Evolutionary conservation across 768 basidiomycete species (phyloP), one percentile per base, ranked within the genome.

Genomic region (Paxillus rubicundulus): DNA sequence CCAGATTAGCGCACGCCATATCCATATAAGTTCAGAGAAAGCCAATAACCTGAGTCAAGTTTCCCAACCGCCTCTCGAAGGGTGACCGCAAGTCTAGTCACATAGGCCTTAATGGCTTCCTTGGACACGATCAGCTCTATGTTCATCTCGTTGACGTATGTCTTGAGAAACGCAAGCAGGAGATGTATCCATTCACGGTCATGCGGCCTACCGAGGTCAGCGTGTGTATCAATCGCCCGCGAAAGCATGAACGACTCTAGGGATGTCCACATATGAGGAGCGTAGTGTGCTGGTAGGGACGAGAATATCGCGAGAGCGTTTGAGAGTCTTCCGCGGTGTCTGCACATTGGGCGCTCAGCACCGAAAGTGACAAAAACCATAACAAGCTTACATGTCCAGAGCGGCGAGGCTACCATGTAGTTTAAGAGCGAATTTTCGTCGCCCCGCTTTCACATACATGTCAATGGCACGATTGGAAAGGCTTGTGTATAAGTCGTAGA

Each of bases 371-470:
- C 3, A 42, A 50, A 20, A n/a, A 39, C 27, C 33, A 40, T 34
- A 40, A 20, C 10, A 4, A n/a, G 72, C 92, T 57, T 73, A 98
- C 96, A 87, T 69, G 58, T 98, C 94, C 34, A 98, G 79, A 14
- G 89, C 90, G 3, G 94, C 96, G 14, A 98, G 75, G 61, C 81
- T 86, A 2, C 89, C 91, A 55, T 94, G 89, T 45, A 98, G 70
- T 59, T 87, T 88, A 33, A 95, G 72, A 9, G 92, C 93, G 63
- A 88, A 91, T 62, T 96, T 89, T 45, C 86, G 79, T 40, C 94
- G 82, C 16, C 86, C 87, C n/a, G 87, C 86, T 57, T 82, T 85
- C 45, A 83, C 86, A 61, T 92, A 97, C 56, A 87, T 78, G 43
- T 92, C 88, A 50, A 97, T 88, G 5, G 92, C 85, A 47, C 85